Percentiles rank a stretch among this genome's conserved stretches.
Evolutionary conservation across 2,329 filamentous ascomycete genomes (phyloP).

Genomic region (Stagonosporopsis tanaceti): DNA sequence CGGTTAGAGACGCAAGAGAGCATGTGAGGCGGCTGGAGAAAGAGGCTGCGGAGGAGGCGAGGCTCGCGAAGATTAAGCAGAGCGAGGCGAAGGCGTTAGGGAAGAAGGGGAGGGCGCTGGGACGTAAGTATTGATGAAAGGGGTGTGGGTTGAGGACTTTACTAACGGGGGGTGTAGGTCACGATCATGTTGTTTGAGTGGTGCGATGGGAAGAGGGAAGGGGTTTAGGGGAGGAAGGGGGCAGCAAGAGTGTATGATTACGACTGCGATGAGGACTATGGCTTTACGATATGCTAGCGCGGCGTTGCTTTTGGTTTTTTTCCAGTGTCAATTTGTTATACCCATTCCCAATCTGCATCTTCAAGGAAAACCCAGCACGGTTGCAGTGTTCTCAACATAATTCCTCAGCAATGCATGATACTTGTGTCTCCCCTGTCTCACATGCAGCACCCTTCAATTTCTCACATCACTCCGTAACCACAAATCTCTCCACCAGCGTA

Average conservation of each 20-base stretch:
- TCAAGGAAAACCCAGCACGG: too few species aligned
- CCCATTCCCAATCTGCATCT: neutral
- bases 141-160: neutral
- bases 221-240: too few species aligned
- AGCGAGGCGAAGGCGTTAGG: conserved; percentile 70
- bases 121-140: conserved; percentile 61
- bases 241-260: neutral
- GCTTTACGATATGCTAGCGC: neutral
- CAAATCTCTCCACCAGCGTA: too few species aligned
- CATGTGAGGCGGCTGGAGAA: conserved; percentile 69
- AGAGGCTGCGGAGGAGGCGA: conserved; percentile 63
- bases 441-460: too few species aligned
- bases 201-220: neutral
- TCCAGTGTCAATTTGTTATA: neutral
- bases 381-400: neutral
- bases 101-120: conserved; percentile 74
- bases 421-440: too few species aligned
- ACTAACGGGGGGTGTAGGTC: conserved; percentile 2
- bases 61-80: conserved; percentile 73
- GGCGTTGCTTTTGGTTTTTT: neutral
- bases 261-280: too few species aligned
- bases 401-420: too few species aligned
- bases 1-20: conserved; percentile 69
- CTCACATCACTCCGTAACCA: too few species aligned
- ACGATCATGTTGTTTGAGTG: conserved; percentile 19